Evolutionary conservation across 2,329 filamentous ascomycete species (phyloP).

Genomic region (Fusarium continuum): DNA sequence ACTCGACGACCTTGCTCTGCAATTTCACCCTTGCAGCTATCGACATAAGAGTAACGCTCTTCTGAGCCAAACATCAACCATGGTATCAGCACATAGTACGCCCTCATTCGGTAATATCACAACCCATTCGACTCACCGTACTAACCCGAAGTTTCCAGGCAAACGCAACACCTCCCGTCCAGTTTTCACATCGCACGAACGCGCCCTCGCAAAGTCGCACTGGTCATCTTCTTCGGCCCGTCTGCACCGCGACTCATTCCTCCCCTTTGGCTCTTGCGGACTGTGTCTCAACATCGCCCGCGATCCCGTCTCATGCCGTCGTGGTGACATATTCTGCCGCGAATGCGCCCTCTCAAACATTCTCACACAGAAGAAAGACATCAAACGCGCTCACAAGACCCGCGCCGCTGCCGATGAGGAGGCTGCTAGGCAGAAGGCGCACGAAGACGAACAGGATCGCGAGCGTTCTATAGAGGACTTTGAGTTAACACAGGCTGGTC

Average conservation of each 20-base stretch:
- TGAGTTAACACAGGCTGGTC: slow-evolving; percentile 82
- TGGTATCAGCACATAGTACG: slow-evolving; percentile 57
- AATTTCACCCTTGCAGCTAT: no score
- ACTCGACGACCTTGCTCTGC: no score
- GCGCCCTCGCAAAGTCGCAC: slow-evolving; percentile 78
- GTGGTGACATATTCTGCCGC: slow-evolving; percentile 92
- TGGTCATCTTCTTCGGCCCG: slow-evolving; percentile 88
- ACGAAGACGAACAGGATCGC: slow-evolving; percentile 74
- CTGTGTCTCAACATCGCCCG: slow-evolving; percentile 85
- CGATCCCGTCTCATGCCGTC: slow-evolving; percentile 82
- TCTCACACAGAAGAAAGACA: slow-evolving; percentile 90
- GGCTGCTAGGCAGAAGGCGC: slow-evolving; percentile 65
- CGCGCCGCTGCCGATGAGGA: slow-evolving; percentile 70
- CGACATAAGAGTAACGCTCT: slow-evolving; percentile 12
- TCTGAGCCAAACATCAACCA: slow-evolving; percentile 15
- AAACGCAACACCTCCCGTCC: slow-evolving; percentile 92
- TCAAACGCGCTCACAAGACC: slow-evolving; percentile 79
- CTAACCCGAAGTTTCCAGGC: slow-evolving; percentile 51
- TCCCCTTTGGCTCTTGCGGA: slow-evolving; percentile 88
- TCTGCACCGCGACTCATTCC: slow-evolving; percentile 87
- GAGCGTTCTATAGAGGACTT: slow-evolving; percentile 81
- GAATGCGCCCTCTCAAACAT: slow-evolving; percentile 94
- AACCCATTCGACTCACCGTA: background rate
- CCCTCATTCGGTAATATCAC: background rate
- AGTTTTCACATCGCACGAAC: slow-evolving; percentile 94